Conservation (phyloP, 2,329 filamentous ascomycete genomes). For the Aspergillus brunneoviolaceus region DNA sequence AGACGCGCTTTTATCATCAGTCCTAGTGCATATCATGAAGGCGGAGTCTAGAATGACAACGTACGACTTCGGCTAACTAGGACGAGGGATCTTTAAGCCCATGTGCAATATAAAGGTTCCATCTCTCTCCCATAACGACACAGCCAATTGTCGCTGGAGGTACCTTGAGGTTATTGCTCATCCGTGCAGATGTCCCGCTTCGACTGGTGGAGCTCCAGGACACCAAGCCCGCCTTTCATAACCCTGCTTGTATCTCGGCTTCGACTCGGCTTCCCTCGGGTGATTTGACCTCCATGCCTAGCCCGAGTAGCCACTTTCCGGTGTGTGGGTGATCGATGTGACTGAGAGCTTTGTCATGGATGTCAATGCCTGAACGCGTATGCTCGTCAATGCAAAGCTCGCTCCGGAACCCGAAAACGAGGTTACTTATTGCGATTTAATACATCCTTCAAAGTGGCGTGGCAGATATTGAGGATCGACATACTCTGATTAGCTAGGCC, state of each 20-base stretch:
- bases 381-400: constrained; percentile 2
- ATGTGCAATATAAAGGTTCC: constrained; percentile 10
- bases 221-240: constrained; percentile 11
- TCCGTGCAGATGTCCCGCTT: no score
- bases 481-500: no score
- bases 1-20: background rate
- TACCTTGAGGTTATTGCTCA: no score
- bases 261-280: constrained; percentile 6
- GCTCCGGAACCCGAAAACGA: constrained; percentile 5
- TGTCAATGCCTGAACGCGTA: background rate
- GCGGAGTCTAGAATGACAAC: background rate
- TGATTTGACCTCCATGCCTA: constrained; percentile 6
- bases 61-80: background rate
- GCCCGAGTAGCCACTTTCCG: constrained; percentile 6
- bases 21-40: background rate
- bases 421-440: constrained; percentile 4
- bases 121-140: constrained; percentile 3
- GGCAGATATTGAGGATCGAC: no score
- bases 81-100: background rate
- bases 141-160: constrained; percentile 11
- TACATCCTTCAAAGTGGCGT: constrained; percentile 3
- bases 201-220: constrained; percentile 6
- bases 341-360: background rate
- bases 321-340: constrained; percentile 10
- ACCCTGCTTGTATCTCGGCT: constrained; percentile 6